Evolutionary conservation across 148 eudicot species (phyloP).

Genomic region (Rhododendron kiyosumense): DNA sequence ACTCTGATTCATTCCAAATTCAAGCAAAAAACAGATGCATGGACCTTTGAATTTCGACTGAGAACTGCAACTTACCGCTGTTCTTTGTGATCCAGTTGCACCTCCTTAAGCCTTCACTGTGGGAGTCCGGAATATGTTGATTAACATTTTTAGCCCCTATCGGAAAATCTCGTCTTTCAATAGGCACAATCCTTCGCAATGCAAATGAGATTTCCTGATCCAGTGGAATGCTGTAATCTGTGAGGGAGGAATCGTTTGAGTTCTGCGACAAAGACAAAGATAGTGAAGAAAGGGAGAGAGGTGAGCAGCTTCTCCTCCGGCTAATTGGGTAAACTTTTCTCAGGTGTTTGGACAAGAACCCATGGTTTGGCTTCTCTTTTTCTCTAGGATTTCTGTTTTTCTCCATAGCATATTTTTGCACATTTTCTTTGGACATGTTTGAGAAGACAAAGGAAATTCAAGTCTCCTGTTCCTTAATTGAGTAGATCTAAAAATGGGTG

Average conservation of each 20-base stretch:
- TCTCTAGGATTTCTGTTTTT: conserved; percentile 42
- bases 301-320: conserved; percentile 55
- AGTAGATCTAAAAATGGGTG: conserved; percentile 14
- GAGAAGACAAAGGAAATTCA: conserved; percentile 1
- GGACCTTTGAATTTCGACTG: not conserved
- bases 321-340: conserved; percentile 79
- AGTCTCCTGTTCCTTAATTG: conserved; percentile 5
- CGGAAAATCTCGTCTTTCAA: conserved; percentile 23
- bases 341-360: conserved; percentile 52
- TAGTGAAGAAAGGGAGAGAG: conserved; percentile 68
- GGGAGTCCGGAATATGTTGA: conserved; percentile 8
- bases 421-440: conserved; percentile 56
- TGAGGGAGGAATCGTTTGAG: conserved; percentile 64
- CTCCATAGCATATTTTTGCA: conserved; percentile 47
- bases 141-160: conserved; percentile 19
- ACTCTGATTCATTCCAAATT: not conserved
- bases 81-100: conserved; percentile 90
- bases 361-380: conserved; percentile 46
- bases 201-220: conserved; percentile 67
- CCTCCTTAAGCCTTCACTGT: conserved; percentile 44
- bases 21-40: not conserved
- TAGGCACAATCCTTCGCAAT: conserved; percentile 33
- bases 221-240: conserved; percentile 52
- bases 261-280: conserved; percentile 65
- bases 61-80: conserved; percentile 51